phyloP scores from a whole-genome alignment of 176 grass and related monocot genomes.

The Carex scoparia region DNA sequence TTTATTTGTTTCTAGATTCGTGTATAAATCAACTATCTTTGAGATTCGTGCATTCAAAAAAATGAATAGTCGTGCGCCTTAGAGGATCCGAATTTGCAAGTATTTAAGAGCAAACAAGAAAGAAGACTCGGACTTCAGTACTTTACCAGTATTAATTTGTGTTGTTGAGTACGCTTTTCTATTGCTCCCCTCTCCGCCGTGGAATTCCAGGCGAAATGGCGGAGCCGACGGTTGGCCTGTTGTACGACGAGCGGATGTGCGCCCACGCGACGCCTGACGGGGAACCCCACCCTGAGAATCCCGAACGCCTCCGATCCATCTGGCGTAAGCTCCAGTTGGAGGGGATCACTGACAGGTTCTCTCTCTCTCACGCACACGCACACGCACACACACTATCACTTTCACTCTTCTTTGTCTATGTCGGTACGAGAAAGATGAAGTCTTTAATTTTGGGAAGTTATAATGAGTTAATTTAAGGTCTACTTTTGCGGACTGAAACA shows the following conservation, averaged over 20 bases:
- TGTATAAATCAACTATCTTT: too few species aligned
- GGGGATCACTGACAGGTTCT: conserved; percentile 59
- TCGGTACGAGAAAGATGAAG: neutral
- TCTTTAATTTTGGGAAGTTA: neutral
- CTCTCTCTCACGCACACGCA: neutral
- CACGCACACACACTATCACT: neutral
- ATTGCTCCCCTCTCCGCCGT: neutral
- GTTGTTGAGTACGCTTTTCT: neutral
- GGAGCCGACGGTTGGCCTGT: conserved; percentile 43
- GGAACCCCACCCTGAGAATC: conserved; percentile 65
- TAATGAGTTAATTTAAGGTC: neutral
- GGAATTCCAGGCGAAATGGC: neutral
- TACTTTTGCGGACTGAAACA: neutral
- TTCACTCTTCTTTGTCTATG: neutral
- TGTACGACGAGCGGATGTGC: conserved; percentile 98
- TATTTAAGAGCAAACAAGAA: neutral
- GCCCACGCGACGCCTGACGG: conserved; percentile 60
- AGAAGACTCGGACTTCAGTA: neutral
- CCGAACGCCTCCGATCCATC: conserved; percentile 71
- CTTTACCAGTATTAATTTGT: neutral
- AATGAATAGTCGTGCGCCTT: neutral
- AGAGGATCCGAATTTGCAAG: neutral
- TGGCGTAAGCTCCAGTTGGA: conserved; percentile 67
- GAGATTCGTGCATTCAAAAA: too few species aligned
- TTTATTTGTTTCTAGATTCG: too few species aligned